Base-by-base conservation (phyloP, 139 green algal genomes). In the Gonium pectorale region DNA sequence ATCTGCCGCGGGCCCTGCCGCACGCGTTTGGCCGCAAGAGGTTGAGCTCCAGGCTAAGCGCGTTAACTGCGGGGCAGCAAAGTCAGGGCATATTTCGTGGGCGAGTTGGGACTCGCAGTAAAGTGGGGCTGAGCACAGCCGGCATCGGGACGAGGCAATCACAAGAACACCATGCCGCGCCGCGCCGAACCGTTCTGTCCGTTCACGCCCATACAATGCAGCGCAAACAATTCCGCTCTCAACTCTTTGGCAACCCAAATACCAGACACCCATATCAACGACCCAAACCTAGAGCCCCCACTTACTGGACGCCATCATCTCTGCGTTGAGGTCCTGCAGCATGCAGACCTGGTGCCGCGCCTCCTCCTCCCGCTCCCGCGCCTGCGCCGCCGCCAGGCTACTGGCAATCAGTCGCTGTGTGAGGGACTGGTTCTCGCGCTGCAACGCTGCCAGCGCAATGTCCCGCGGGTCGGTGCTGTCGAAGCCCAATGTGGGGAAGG, bases 11-110 rank as follows among this genome's bases (percentile, higher is more conserved):
- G 1, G 37, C 72, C 29, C 72, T 51, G 9, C 52, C 52, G 17
- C 72, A 67, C 19, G 56, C 74, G 38, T 68, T 56, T 40, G 74
- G 40, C 8, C 74, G 74, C 27, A 81, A 11, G 3, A 81, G 74
- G 26, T 54, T 70, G 17, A 81, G 74, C 74, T 81, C 74, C 74
- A 81, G n/a, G 56, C 74, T 81, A 11, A 81, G n/a, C 40, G 74
- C 52, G 19, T 81, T 69, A 11, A 81, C 74, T 81, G 74, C 37
- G 38, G 22, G 52, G 46, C 31, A 52, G 19, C 19, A 41, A 33
- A 54, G 46, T 54, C 46, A 15, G 11, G 46, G 46, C n/a, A n/a
- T n/a, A n/a, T n/a, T n/a, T n/a, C n/a, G n/a, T n/a, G 15, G 46
- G 46, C 46, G 46, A 54, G 46, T 15, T 11, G 13, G 13, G 46